phyloP scores from a whole-genome alignment of 305 asterid genomes.

The Plantago rigida region DNA sequence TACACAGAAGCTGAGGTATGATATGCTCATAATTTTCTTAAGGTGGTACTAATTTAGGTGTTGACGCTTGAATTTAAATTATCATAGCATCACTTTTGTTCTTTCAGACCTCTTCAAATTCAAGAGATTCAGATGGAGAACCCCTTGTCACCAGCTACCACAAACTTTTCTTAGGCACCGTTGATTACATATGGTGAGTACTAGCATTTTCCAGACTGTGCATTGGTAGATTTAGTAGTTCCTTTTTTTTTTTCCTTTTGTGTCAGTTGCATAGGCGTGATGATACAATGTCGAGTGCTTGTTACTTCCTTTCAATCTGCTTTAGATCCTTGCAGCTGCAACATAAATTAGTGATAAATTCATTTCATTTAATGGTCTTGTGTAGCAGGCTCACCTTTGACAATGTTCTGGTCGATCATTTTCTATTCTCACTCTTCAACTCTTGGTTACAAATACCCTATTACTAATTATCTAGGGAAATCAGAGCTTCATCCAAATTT shows the following conservation, averaged over 20 bases:
- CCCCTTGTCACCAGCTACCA: slow-evolving; percentile 85
- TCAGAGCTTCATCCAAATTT: no score
- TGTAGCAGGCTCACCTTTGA: no score
- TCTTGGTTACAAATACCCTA: no score
- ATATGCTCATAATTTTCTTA: slow-evolving; percentile 3
- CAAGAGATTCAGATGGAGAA: slow-evolving; percentile 76
- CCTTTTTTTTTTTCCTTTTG: slow-evolving; percentile 9
- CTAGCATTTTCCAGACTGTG: neutral
- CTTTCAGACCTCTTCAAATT: slow-evolving; percentile 52
- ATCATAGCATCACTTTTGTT: slow-evolving; percentile 13
- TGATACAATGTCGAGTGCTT: no score
- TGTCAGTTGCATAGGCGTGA: neutral
- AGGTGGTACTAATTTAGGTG: no score
- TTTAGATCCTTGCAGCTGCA: no score
- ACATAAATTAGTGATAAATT: no score
- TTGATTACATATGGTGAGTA: slow-evolving; percentile 90
- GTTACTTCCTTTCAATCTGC: no score
- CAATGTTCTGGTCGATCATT: no score
- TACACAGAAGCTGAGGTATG: slow-evolving; percentile 74
- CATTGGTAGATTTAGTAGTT: neutral
- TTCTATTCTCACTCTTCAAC: no score
- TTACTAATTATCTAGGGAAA: no score
- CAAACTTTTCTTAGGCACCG: slow-evolving; percentile 76
- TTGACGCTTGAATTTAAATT: slow-evolving; percentile 6
- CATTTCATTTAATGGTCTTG: no score